Evolutionary conservation across 2,329 filamentous ascomycete species (phyloP).

Genomic region (Fusarium secorum): DNA sequence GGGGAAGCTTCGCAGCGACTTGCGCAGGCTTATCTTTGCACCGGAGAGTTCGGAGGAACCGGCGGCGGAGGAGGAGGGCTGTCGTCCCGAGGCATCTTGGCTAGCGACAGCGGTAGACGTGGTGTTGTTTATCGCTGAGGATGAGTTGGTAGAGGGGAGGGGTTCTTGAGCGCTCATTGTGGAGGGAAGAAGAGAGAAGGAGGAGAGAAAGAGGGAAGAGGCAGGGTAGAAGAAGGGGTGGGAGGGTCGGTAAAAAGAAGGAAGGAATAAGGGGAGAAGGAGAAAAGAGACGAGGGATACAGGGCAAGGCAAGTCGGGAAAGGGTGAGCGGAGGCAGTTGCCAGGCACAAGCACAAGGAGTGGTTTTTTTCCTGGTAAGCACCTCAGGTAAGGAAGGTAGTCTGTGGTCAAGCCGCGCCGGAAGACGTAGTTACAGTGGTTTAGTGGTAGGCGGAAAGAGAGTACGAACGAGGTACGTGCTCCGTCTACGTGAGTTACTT

Average conservation of each 20-base stretch:
- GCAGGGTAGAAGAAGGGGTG: constrained; percentile 38
- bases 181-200: constrained; percentile 42
- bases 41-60: constrained; percentile 70
- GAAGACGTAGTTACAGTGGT: constrained; percentile 18
- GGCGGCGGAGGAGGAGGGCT: constrained; percentile 69
- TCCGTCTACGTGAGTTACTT: constrained; percentile 25
- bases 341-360: constrained; percentile 36
- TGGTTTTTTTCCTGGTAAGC: constrained; percentile 26
- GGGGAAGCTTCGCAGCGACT: constrained; percentile 81
- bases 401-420: constrained; percentile 25
- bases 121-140: constrained; percentile 42
- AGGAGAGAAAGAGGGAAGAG: constrained; percentile 41
- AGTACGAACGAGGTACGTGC: constrained; percentile 35
- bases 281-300: constrained; percentile 39
- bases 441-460: constrained; percentile 28
- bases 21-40: constrained; percentile 75
- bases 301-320: constrained; percentile 29
- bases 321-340: constrained; percentile 38
- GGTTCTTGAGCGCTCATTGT: constrained; percentile 46
- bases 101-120: constrained; percentile 43
- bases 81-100: constrained; percentile 69
- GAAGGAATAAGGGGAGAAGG: constrained; percentile 42
- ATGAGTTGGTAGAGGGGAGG: constrained; percentile 38
- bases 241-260: constrained; percentile 44
- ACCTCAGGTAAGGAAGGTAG: constrained; percentile 5